These are phyloP conservation scores for Sporothrix protearum DNA, from an alignment of 2,329 filamentous ascomycete genomes.

Conservation along the genomic window DNA sequence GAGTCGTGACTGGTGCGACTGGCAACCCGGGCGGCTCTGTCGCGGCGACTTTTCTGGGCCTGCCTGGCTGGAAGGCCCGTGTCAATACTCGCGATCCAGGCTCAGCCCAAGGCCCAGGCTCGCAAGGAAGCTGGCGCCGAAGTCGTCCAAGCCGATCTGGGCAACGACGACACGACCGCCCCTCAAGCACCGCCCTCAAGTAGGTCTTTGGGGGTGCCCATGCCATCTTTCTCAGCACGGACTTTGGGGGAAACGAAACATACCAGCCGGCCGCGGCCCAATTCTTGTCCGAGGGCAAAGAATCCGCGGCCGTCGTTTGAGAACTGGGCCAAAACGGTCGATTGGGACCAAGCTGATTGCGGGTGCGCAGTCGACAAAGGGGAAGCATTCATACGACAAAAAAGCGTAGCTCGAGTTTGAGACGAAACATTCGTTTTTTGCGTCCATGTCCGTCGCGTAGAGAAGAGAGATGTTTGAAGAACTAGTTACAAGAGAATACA, in stretches of 20 bases:
- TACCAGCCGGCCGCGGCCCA: not conserved
- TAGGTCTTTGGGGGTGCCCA: not conserved
- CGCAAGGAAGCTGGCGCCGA: not conserved
- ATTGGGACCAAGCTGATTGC: conserved; percentile 2
- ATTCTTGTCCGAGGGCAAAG: not conserved
- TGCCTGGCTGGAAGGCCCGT: not conserved
- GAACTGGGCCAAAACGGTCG: not conserved
- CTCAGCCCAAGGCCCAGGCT: not conserved
- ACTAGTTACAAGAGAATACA: no score
- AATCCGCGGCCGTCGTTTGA: not conserved
- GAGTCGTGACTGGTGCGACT: not conserved
- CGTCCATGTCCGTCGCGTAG: no score
- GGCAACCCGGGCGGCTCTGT: conserved; percentile 7
- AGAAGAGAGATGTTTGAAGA: no score
- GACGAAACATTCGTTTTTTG: not conserved
- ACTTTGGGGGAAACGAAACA: not conserved
- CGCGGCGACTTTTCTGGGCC: not conserved
- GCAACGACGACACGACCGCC: not conserved
- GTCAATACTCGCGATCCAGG: not conserved
- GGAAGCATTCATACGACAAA: not conserved
- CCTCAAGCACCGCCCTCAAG: not conserved
- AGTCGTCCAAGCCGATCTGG: not conserved
- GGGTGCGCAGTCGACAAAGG: not conserved
- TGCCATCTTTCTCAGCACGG: not conserved
- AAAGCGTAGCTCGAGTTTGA: not conserved